phyloP scores from a whole-genome alignment of 1,284 basidiomycete species.

The Ganoderma lingzhi region DNA sequence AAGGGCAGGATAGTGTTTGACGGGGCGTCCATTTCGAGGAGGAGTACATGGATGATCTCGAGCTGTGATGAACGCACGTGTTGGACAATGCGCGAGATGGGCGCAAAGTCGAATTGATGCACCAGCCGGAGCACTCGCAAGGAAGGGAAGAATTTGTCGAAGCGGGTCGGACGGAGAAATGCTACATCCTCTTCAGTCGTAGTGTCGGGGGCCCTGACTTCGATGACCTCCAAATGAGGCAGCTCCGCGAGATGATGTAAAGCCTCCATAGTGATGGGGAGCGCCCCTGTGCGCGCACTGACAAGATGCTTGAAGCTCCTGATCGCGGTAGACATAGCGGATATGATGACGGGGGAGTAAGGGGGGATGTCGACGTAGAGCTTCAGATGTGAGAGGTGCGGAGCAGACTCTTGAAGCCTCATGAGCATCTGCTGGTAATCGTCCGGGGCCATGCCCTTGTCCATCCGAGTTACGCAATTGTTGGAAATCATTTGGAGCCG shows the following conservation, averaged over 20 bases:
- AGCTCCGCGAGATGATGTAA: background rate
- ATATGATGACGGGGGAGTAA: background rate
- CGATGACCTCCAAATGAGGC: background rate
- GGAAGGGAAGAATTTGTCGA: background rate
- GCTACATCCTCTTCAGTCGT: background rate
- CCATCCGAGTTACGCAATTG: background rate
- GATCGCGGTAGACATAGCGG: background rate
- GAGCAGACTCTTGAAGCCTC: slow-evolving; percentile 1
- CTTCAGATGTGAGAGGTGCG: background rate
- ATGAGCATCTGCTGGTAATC: background rate
- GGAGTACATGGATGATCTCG: background rate
- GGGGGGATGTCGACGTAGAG: background rate
- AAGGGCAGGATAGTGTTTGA: background rate
- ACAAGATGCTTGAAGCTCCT: background rate
- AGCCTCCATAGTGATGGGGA: background rate
- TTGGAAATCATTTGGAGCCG: background rate
- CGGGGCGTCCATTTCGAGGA: background rate
- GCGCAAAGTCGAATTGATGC: background rate
- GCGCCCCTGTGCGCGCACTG: background rate
- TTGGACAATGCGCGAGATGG: background rate
- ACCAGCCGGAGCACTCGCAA: background rate
- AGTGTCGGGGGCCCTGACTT: background rate
- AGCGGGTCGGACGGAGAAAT: background rate
- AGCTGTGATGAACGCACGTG: background rate
- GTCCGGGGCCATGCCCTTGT: background rate